These are phyloP conservation scores for Sporodiniella umbellata DNA, from an alignment of 371 early-diverging fungal genomes.

Conservation along the genomic window DNA sequence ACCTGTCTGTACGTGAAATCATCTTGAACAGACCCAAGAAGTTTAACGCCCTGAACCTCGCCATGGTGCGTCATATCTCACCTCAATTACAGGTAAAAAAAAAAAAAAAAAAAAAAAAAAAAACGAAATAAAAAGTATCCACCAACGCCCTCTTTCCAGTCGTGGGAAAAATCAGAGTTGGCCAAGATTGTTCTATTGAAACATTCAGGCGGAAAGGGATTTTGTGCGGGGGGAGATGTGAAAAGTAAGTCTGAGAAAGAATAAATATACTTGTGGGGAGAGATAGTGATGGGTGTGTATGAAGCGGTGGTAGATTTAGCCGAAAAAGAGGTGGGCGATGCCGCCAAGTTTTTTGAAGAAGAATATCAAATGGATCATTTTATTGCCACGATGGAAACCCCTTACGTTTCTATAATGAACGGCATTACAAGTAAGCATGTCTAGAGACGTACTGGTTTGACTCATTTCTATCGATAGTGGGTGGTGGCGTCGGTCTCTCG, in stretches of 20 bases:
- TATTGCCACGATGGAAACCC: conserved; percentile 84
- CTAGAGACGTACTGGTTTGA: not conserved
- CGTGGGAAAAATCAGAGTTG: conserved; percentile 87
- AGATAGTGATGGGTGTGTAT: not conserved
- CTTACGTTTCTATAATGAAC: conserved; percentile 84
- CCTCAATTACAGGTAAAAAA: conserved; percentile 72
- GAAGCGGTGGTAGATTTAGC: conserved; percentile 47
- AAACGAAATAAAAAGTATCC: not conserved
- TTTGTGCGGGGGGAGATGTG: conserved; percentile 98
- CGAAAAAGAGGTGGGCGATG: conserved; percentile 44
- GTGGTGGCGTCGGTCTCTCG: conserved; percentile 94
- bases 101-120: not conserved
- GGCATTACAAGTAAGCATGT: conserved; percentile 83
- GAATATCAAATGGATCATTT: conserved; percentile 94
- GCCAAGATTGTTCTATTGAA: conserved; percentile 87
- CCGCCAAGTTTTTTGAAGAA: conserved; percentile 81
- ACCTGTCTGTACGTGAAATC: conserved; percentile 57
- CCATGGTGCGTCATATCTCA: conserved; percentile 83
- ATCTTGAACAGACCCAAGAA: conserved; percentile 87
- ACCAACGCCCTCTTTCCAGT: conserved; percentile 55
- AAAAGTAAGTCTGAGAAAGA: conserved; percentile 69
- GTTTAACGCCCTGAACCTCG: conserved; percentile 83
- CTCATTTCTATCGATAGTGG: conserved; percentile 67
- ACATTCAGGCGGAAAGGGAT: conserved; percentile 74
- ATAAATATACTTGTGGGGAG: too few relatives aligned